Evolutionary conservation across 1,284 basidiomycete species (phyloP), one percentile per base, ranked within the genome.

Genomic region (Sutorius eximius): DNA sequence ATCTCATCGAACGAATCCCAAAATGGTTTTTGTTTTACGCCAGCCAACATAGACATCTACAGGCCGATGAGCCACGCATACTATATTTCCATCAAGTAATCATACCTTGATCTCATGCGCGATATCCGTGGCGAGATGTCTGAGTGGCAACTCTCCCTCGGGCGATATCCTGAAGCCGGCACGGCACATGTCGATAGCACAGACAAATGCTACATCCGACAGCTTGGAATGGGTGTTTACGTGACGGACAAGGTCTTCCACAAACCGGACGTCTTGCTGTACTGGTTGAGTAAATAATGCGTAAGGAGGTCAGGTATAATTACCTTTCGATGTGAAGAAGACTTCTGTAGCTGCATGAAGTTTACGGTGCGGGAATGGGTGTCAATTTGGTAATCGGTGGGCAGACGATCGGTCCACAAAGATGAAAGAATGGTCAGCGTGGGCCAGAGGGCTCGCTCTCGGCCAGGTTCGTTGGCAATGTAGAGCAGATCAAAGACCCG

Each of bases 401-500:
- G 74, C 47, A 94, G 73, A 20, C 89, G 78, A 53, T 97, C 95
- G 0, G 89, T 85, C 42, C 88, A 89, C 49, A 93, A 80, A 56
- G 89, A 85, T 42, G 91, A 78, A 8, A 98, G 78, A 45, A 89
- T 81, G 0, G 87, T 83, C 59, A 97, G 80, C 12, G 89, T 85
- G 0, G 94, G 93, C 87, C 93, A 96, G 47, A 91, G 76, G 33
- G 82, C 77, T 70, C 85, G 69, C 71, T 82, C 75, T 67, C 80
- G 66, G 55, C 74, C 73, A n/a, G 77, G 75, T 51, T 86, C 82
- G 20, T 83, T 79, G 32, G 78, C 72, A 33, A 82, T 78, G 62
- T 82, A 84, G 3, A 95, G 74, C 11, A 87, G 72, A 69, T 95
- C 93, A 61, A 92, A 95, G 5, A 94, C 82, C 13, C 88, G 82